These are phyloP conservation scores for Tricholoma saponaceum DNA, from an alignment of 768 basidiomycete genomes.

Conservation along the genomic window DNA sequence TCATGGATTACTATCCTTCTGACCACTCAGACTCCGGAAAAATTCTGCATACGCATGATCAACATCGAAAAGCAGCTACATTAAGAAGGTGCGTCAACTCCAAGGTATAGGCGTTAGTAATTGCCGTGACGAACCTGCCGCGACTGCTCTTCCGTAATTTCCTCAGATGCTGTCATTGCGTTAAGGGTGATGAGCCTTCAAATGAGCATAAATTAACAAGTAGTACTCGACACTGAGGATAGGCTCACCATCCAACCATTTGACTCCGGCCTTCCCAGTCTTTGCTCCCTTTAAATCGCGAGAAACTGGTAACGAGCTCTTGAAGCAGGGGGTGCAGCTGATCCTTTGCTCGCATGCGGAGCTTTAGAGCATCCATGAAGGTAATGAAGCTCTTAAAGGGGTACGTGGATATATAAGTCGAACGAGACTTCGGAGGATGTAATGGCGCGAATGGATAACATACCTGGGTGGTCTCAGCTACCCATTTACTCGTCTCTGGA, in stretches of 20 bases:
- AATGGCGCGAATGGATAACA: slow-evolving; percentile 4
- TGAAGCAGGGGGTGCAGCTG: slow-evolving; percentile 93
- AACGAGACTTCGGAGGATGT: not conserved
- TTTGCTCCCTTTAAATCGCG: slow-evolving; percentile 89
- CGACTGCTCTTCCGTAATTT: slow-evolving; percentile 92
- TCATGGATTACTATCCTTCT: not conserved
- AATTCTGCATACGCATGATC: slow-evolving; percentile 96
- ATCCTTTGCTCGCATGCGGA: slow-evolving; percentile 93
- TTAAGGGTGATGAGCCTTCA: slow-evolving; percentile 94
- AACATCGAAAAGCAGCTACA: slow-evolving; percentile 89
- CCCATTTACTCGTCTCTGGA: slow-evolving; percentile 93
- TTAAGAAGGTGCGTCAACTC: not conserved
- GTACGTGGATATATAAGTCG: not conserved
- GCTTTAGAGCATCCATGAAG: slow-evolving; percentile 95
- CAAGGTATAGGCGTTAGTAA: not conserved
- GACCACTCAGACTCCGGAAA: slow-evolving; percentile 66
- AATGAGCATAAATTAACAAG: not conserved
- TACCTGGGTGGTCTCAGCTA: slow-evolving; percentile 96
- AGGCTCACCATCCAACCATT: slow-evolving; percentile 84
- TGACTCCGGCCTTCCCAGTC: slow-evolving; percentile 96
- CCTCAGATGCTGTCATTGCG: slow-evolving; percentile 95
- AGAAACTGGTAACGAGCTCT: slow-evolving; percentile 92
- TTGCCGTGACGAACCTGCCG: slow-evolving; percentile 60
- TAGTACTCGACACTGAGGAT: not conserved
- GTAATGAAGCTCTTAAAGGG: slow-evolving; percentile 90